These are phyloP conservation scores for Chaetomium tenue DNA, from an alignment of 495 filamentous ascomycete genomes.

Conservation along the genomic window DNA sequence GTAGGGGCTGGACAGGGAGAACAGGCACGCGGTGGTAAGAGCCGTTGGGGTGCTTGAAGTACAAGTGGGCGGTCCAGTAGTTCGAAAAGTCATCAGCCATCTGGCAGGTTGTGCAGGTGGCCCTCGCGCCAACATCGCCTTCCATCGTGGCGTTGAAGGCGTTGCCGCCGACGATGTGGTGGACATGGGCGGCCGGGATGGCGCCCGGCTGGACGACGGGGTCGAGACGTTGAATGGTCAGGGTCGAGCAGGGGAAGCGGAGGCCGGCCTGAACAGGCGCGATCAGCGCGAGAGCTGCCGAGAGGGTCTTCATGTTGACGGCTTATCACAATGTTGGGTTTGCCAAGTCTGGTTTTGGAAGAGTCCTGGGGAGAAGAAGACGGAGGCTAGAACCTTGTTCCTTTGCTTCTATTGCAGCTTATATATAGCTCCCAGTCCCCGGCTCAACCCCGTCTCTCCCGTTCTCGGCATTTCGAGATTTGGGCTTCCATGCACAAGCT, in stretches of 20 bases:
- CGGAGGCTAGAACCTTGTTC: not conserved
- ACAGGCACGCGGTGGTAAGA: conserved; percentile 43
- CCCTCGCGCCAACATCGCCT: conserved; percentile 47
- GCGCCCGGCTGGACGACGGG: conserved; percentile 44
- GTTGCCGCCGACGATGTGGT: conserved; percentile 52
- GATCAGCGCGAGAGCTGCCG: conserved; percentile 2
- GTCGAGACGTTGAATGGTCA: conserved; percentile 43
- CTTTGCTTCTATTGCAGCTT: not conserved
- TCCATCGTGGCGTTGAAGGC: conserved; percentile 52
- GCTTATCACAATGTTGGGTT: not conserved
- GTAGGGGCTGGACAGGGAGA: conserved; percentile 42
- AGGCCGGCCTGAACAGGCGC: conserved; percentile 20
- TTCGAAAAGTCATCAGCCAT: conserved; percentile 33
- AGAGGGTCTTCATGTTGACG: conserved; percentile 17
- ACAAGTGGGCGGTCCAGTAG: conserved; percentile 48
- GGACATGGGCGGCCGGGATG: conserved; percentile 46
- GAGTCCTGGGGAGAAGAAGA: not conserved
- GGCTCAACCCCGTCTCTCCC: not conserved
- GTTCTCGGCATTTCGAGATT: not conserved
- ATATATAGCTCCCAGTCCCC: not conserved
- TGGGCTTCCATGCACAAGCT: no score
- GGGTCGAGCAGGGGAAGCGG: conserved; percentile 24
- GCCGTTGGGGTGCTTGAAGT: conserved; percentile 51
- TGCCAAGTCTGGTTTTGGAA: not conserved
- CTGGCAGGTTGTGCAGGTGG: conserved; percentile 35